phyloP scores from a whole-genome alignment of 2,329 filamentous ascomycete genomes.

The Teratosphaeria zuluensis region DNA sequence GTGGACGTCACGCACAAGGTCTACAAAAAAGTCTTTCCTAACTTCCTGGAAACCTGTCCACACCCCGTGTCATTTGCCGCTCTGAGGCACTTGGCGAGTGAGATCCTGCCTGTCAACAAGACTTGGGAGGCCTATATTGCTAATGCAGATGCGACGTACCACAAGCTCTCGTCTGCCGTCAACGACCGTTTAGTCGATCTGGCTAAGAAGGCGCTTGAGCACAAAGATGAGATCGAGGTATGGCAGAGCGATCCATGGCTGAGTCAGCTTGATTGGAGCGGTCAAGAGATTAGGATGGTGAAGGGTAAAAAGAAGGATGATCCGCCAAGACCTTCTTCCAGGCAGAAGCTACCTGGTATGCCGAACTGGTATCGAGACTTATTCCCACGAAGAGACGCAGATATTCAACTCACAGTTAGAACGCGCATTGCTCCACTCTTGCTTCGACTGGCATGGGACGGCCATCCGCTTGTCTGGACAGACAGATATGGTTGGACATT shows the following conservation, averaged over 20 bases:
- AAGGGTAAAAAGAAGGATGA: constrained; percentile 86
- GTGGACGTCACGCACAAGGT: constrained; percentile 87
- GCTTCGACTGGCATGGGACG: constrained; percentile 78
- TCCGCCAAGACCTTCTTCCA: constrained; percentile 62
- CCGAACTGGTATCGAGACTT: constrained; percentile 94
- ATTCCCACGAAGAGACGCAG: constrained; percentile 55
- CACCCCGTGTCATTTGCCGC: constrained; percentile 97
- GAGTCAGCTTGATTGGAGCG: constrained; percentile 87
- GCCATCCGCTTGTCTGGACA: constrained; percentile 84
- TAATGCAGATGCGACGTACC: constrained; percentile 78
- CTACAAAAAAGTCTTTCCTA: constrained; percentile 87
- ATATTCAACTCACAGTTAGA: constrained; percentile 73
- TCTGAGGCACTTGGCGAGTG: constrained; percentile 80
- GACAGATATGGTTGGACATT: constrained; percentile 92
- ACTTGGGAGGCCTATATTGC: constrained; percentile 79
- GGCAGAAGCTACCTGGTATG: constrained; percentile 91
- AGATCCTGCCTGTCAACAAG: constrained; percentile 81
- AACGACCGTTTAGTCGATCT: constrained; percentile 63
- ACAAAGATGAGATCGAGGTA: constrained; percentile 58
- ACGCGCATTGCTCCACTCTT: constrained; percentile 80
- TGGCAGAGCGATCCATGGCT: constrained; percentile 84
- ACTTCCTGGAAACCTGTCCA: constrained; percentile 80
- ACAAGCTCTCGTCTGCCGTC: constrained; percentile 65
- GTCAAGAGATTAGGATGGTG: constrained; percentile 81
- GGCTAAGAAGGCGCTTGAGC: constrained; percentile 64